phyloP scores from a whole-genome alignment of 345 rosid species.

The Lepidium aucheri region DNA sequence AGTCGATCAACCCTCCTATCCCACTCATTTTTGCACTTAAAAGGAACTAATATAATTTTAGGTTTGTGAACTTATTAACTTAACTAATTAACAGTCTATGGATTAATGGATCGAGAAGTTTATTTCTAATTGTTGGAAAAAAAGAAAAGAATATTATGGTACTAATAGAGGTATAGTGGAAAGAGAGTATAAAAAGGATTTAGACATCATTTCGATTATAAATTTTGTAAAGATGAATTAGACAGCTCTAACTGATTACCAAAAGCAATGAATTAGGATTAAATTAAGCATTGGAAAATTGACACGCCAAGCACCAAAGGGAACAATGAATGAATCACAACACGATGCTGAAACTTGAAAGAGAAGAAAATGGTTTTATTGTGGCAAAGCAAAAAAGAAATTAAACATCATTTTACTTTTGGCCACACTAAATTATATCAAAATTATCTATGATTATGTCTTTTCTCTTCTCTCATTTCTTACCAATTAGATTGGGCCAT shows the following conservation, averaged over 20 bases:
- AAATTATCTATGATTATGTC: conserved; percentile 24
- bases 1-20: too few species aligned
- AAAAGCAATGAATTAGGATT: neutral
- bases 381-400: conserved; percentile 21
- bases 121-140: too few species aligned
- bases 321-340: conserved; percentile 8
- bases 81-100: neutral
- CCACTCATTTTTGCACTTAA: too few species aligned
- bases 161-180: neutral
- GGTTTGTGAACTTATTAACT: neutral
- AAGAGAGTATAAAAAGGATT: neutral
- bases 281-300: neutral
- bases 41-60: neutral
- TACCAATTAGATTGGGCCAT: conserved; percentile 24
- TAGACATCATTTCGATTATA: neutral
- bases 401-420: conserved; percentile 25
- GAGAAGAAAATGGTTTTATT: conserved; percentile 16
- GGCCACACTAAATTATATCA: conserved; percentile 15
- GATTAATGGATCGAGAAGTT: too few species aligned
- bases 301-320: conserved; percentile 11
- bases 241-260: conserved; percentile 17
- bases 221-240: conserved; percentile 3
- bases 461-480: neutral
- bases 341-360: conserved; percentile 14
- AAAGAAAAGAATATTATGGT: neutral